Percentiles rank a stretch among this genome's conserved stretches.
phyloP scores from a whole-genome alignment of 805 yeast species.

The Candida rishiriensis region DNA sequence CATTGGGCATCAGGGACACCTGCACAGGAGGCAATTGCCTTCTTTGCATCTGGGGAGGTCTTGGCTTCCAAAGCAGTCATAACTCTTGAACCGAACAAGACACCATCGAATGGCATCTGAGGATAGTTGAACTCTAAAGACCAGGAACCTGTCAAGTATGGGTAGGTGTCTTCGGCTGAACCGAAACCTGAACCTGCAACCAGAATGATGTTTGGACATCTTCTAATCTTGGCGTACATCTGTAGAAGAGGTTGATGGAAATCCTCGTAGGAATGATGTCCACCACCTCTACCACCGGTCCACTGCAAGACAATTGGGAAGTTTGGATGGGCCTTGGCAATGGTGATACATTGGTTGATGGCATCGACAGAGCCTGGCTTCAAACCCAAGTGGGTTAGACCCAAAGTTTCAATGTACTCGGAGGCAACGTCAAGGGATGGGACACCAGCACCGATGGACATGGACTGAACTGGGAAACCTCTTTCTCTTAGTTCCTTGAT shows the following conservation, averaged over 20 bases:
- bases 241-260: constrained; percentile 96
- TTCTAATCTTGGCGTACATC: constrained; percentile 93
- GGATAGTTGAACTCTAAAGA: constrained; percentile 83
- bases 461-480: constrained; percentile 94
- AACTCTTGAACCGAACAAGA: constrained; percentile 91
- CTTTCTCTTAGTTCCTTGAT: constrained; percentile 80
- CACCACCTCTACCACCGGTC: constrained; percentile 99
- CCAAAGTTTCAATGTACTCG: constrained; percentile 90
- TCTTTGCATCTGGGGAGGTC: constrained; percentile 91
- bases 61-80: constrained; percentile 97
- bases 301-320: constrained; percentile 98
- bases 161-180: constrained; percentile 93
- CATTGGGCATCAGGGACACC: constrained; percentile 88
- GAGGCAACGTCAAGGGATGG: constrained; percentile 96
- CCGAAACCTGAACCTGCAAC: constrained; percentile 99
- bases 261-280: constrained; percentile 98
- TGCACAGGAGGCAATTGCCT: constrained; percentile 81
- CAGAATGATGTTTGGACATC: constrained; percentile 80
- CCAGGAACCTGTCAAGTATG: constrained; percentile 98
- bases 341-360: constrained; percentile 76
- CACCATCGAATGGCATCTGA: constrained; percentile 99
- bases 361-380: constrained; percentile 98
- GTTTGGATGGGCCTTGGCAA: constrained; percentile 91
- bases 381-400: constrained; percentile 89
- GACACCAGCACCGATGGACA: constrained; percentile 99